Evolutionary conservation across 225 moss, liverwort and hornwort genomes (phyloP), one percentile per base, ranked within the genome.

Genomic region (Bryoerythrophyllum caledonicum): DNA sequence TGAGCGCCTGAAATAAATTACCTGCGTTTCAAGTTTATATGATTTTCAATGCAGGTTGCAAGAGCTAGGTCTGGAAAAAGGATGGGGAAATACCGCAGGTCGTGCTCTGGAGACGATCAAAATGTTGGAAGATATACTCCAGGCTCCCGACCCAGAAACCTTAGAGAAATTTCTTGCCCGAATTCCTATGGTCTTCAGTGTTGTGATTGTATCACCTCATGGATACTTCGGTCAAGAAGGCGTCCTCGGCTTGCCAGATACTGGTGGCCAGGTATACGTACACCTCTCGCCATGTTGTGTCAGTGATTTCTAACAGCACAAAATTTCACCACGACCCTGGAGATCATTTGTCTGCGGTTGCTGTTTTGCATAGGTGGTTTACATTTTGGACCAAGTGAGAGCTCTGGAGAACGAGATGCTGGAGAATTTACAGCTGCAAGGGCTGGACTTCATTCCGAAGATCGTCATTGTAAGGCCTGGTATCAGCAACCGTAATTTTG

Each of bases 181-280:
- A 27, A 82, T 90, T 14, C 92, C 92, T 3, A 88, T 92, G 88
- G 78, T 92, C 24, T 92, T 92, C 72, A 86, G 66, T 21, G 90
- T 90, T 40, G 88, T 88, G 35, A 85, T 92, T 73, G 73, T 92
- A 46, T 92, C 92, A 20, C 88, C 92, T 4, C 92, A 92, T 65
- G 92, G 92, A 4, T 92, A 92, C 69, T 92, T 92, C 55, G 90
- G 92, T 41, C 92, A 92, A 78, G 83, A 83, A 4, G 90, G 83
- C 24, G 92, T 92, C 8, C 74, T 92, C 24, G 92, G 92, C 10
- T 83, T 92, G 67, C 92, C 92, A 4, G 92, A 92, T 67, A 92
- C 92, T 53, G 92, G 92, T 63, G 92, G 92, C 24, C 92, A 92
- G 90, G 92, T 92, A 32, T 46, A n/a, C n/a, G n/a, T n/a, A n/a